A percentile compares a stretch with the other conserved stretches of the same genome.
Conservation (phyloP, 2,329 filamentous ascomycete genomes). For the Periconia digitata region DNA sequence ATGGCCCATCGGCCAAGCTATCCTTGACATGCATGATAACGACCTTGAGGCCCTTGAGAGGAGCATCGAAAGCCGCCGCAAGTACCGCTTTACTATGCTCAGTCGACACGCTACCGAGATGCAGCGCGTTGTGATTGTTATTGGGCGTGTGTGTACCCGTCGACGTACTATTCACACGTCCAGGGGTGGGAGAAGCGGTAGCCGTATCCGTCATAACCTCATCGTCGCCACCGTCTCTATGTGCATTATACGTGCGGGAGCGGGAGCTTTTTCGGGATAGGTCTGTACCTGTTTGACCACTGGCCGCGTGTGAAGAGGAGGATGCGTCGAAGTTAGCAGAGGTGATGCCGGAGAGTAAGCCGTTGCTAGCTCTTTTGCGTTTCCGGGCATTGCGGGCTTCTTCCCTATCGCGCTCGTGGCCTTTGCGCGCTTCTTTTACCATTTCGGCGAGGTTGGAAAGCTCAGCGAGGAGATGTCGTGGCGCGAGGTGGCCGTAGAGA, state of each 20-base stretch:
- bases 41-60: conserved; percentile 73
- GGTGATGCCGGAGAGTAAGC: conserved; percentile 3
- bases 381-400: conserved; percentile 54
- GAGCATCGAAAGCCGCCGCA: conserved; percentile 38
- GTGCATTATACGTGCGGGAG: conserved; percentile 2
- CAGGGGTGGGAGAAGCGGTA: conserved; percentile 16
- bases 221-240: conserved; percentile 19
- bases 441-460: conserved; percentile 70
- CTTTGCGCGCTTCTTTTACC: conserved; percentile 57
- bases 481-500: conserved; percentile 87
- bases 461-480: conserved; percentile 79
- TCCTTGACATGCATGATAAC: conserved; percentile 96
- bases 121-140: conserved; percentile 15
- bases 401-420: conserved; percentile 36
- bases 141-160: conserved; percentile 25
- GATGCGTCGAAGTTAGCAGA: too few species aligned
- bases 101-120: conserved; percentile 20
- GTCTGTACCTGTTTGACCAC: conserved; percentile 16
- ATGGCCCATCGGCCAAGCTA: conserved; percentile 69
- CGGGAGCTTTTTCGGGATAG: conserved; percentile 11
- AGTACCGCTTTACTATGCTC: conserved; percentile 33
- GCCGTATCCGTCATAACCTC: conserved; percentile 27
- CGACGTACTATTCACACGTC: too few species aligned
- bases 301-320: background rate
- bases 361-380: conserved; percentile 60